Percentiles rank a stretch among this genome's conserved stretches.
phyloP scores from a whole-genome alignment of 1,284 basidiomycete species.

The Trichosporon ovoides region DNA sequence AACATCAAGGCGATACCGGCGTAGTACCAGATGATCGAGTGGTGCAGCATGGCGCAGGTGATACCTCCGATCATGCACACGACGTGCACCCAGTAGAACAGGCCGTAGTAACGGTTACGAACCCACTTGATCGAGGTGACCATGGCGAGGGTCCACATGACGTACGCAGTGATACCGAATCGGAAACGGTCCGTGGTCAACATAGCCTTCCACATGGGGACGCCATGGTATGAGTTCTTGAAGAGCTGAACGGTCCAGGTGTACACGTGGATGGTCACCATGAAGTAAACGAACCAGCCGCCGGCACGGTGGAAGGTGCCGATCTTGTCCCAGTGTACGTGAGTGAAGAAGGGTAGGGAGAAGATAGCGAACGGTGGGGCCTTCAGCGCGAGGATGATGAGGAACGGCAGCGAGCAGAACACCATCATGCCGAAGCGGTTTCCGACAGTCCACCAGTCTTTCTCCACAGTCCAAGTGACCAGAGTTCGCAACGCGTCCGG shows the following conservation, averaged over 20 bases:
- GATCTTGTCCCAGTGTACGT: slow-evolving; percentile 72
- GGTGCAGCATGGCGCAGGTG: slow-evolving; percentile 61
- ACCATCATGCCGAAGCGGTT: slow-evolving; percentile 69
- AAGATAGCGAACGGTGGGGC: slow-evolving; percentile 74
- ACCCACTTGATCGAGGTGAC: slow-evolving; percentile 61
- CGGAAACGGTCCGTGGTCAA: slow-evolving; percentile 67
- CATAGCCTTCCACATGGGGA: slow-evolving; percentile 59
- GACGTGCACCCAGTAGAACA: slow-evolving; percentile 69
- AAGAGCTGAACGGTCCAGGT: slow-evolving; percentile 71
- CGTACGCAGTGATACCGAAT: slow-evolving; percentile 67
- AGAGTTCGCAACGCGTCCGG: slow-evolving; percentile 8
- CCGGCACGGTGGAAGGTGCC: slow-evolving; percentile 66
- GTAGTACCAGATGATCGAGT: slow-evolving; percentile 58
- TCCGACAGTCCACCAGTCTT: slow-evolving; percentile 65
- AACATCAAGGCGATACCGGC: slow-evolving; percentile 61
- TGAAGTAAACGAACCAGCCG: slow-evolving; percentile 67
- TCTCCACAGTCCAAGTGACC: slow-evolving; percentile 6
- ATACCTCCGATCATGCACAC: slow-evolving; percentile 53
- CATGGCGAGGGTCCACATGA: slow-evolving; percentile 63
- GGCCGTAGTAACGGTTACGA: slow-evolving; percentile 65
- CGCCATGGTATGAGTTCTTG: slow-evolving; percentile 54
- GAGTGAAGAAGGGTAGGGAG: slow-evolving; percentile 62
- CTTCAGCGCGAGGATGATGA: slow-evolving; percentile 72
- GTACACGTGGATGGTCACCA: slow-evolving; percentile 63
- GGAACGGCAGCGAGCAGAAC: slow-evolving; percentile 70